Percentiles rank a stretch among this genome's conserved stretches.
Evolutionary conservation across 1,284 basidiomycete genomes (phyloP).

Genomic region (Cryptococcus floricola): DNA sequence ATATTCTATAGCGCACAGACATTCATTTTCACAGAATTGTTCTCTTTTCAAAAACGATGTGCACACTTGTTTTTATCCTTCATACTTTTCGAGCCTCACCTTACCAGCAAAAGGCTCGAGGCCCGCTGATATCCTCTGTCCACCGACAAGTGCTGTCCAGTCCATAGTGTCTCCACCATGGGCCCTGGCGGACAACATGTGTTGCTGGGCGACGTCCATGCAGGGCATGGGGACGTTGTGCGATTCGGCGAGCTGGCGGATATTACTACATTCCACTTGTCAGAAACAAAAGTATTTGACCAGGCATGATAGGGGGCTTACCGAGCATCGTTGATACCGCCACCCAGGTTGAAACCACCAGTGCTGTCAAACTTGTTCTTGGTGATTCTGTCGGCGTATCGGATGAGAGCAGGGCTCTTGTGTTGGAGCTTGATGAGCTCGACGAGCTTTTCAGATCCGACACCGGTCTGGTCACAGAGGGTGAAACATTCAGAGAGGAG

Average conservation of each 20-base stretch:
- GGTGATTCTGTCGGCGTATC: constrained; percentile 31
- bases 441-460: constrained; percentile 59
- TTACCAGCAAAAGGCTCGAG: constrained; percentile 45
- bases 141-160: constrained; percentile 49
- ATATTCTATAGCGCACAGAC: too few species aligned
- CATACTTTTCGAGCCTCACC: constrained; percentile 18
- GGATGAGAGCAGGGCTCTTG: constrained; percentile 27
- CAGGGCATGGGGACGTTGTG: constrained; percentile 75
- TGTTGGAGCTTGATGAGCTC: constrained; percentile 58
- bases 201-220: constrained; percentile 67
- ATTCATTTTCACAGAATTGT: not conserved
- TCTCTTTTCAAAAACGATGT: not conserved
- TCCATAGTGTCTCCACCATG: constrained; percentile 47
- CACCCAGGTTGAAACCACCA: constrained; percentile 78
- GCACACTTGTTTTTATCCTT: not conserved
- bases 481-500: constrained; percentile 76
- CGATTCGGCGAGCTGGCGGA: constrained; percentile 53
- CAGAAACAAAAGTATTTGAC: not conserved
- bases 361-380: constrained; percentile 67
- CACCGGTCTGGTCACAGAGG: constrained; percentile 76
- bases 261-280: constrained; percentile 36
- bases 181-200: constrained; percentile 72
- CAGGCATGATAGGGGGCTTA: constrained; percentile 20
- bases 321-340: constrained; percentile 78
- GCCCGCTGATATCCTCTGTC: constrained; percentile 48